Evolutionary conservation across 768 basidiomycete genomes (phyloP).

Genomic region (Boletus pseudo-olivaceus): DNA sequence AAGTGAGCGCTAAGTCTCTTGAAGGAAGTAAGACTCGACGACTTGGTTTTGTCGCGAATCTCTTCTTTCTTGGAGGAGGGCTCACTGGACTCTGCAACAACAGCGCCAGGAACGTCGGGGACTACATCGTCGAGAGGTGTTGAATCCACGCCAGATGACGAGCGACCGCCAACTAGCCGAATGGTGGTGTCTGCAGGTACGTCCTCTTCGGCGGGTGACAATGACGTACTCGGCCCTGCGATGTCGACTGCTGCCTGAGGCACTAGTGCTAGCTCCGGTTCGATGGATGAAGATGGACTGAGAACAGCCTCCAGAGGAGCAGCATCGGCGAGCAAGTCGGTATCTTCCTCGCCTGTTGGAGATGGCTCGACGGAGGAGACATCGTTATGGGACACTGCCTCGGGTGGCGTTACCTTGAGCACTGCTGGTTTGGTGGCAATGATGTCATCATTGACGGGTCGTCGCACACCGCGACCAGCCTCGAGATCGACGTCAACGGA

Average conservation of each 20-base stretch:
- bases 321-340: constrained; percentile 50
- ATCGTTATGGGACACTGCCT: constrained; percentile 10
- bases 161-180: constrained; percentile 57
- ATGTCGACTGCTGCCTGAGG: constrained; percentile 1
- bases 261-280: constrained; percentile 4
- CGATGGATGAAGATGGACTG: constrained; percentile 30
- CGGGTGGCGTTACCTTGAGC: constrained; percentile 9
- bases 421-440: constrained; percentile 12
- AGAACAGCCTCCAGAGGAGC: constrained; percentile 32
- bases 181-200: constrained; percentile 43
- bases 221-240: constrained; percentile 8
- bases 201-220: constrained; percentile 14
- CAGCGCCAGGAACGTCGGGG: constrained; percentile 37
- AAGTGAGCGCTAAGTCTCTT: constrained; percentile 49
- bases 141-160: constrained; percentile 32
- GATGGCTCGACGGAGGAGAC: constrained; percentile 20
- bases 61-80: constrained; percentile 28
- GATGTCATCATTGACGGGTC: constrained; percentile 18
- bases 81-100: constrained; percentile 32
- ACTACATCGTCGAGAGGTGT: constrained; percentile 31
- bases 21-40: constrained; percentile 49
- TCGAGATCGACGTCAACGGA: constrained; percentile 37
- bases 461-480: constrained; percentile 42
- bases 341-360: constrained; percentile 31
- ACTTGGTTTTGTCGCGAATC: constrained; percentile 51